A percentile compares a stretch with the other conserved stretches of the same genome.
phyloP scores from a whole-genome alignment of 2,329 filamentous ascomycete genomes.

The Venturia asperata region DNA sequence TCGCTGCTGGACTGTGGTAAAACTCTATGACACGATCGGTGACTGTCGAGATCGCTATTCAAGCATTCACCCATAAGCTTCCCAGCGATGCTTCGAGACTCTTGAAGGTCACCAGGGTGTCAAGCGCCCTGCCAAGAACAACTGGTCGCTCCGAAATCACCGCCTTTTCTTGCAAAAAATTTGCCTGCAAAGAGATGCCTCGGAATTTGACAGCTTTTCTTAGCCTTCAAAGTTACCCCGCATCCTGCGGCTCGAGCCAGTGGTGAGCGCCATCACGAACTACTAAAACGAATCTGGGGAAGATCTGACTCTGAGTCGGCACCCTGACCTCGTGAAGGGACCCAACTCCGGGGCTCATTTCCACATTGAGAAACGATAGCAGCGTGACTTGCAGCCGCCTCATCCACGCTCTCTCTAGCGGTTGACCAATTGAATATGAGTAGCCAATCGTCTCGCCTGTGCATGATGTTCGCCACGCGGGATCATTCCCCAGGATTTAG shows the following conservation, averaged over 20 bases:
- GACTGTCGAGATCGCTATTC: too few species aligned
- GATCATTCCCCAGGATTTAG: neutral
- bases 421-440: neutral
- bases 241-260: neutral
- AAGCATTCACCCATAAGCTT: neutral
- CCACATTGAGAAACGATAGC: neutral
- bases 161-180: neutral
- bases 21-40: neutral
- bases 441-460: neutral
- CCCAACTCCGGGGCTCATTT: neutral
- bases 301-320: neutral
- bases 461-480: neutral
- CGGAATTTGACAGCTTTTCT: slow-evolving; percentile 4
- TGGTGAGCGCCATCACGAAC: slow-evolving; percentile 6
- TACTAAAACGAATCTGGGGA: slow-evolving; percentile 11
- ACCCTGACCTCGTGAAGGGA: neutral
- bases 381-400: neutral
- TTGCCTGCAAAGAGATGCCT: neutral
- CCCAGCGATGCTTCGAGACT: neutral
- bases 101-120: slow-evolving; percentile 3
- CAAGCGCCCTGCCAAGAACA: neutral
- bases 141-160: neutral
- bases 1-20: neutral
- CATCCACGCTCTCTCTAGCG: neutral
- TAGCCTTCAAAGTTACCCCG: neutral